Conservation (phyloP, 108 stramenopile genomes). For the Nannochloropsis gaditana region DNA sequence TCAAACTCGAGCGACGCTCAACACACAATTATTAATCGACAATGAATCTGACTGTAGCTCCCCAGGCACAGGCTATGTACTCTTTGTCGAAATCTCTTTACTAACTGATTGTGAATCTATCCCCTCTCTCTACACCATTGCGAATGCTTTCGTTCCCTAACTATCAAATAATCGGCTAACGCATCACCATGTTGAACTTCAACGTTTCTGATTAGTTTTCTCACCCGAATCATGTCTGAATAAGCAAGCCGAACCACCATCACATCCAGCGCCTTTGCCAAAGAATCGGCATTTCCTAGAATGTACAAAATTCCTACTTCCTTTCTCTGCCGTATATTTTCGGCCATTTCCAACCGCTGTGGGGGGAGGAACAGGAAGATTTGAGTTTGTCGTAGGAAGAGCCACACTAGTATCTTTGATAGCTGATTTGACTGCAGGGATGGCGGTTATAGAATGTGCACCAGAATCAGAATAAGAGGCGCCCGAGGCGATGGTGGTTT, state of each 20-base stretch:
- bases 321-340: background rate
- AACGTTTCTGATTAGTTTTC: too few species aligned
- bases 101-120: too few species aligned
- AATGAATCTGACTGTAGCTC: too few species aligned
- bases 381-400: background rate
- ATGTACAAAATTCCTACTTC: background rate
- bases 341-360: background rate
- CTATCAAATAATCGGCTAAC: too few species aligned
- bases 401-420: background rate
- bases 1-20: too few species aligned
- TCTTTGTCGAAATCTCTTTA: too few species aligned
- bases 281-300: background rate
- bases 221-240: background rate
- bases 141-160: too few species aligned
- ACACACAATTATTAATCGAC: too few species aligned
- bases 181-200: too few species aligned
- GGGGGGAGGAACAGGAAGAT: background rate
- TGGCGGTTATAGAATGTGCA: background rate
- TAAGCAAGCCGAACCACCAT: background rate
- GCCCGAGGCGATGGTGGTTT: background rate
- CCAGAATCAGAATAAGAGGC: background rate
- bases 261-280: conserved; percentile 1
- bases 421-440: background rate
- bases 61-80: too few species aligned
- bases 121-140: too few species aligned